Evolutionary conservation across 345 rosid genomes (phyloP).

Genomic region (Syzygium aromaticum): DNA sequence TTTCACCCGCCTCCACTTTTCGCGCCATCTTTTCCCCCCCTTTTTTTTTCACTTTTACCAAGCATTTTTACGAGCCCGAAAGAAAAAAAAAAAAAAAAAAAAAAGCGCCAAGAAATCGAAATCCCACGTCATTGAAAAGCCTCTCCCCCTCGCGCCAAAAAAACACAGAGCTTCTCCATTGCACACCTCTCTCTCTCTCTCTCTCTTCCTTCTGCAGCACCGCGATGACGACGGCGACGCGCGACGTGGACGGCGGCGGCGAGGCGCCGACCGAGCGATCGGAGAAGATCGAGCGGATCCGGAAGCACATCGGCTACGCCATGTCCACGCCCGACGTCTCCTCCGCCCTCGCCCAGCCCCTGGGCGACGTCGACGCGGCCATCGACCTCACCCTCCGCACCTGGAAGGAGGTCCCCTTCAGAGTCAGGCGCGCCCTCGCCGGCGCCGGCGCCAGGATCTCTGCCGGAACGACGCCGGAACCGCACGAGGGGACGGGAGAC

Average conservation of each 20-base stretch:
- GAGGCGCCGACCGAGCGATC: neutral
- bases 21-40: neutral
- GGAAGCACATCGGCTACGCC: neutral
- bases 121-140: neutral
- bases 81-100: neutral
- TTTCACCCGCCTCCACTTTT: neutral
- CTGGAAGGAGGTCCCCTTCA: neutral
- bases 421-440: conserved; percentile 14
- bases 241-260: neutral
- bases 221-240: neutral
- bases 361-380: neutral
- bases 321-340: neutral
- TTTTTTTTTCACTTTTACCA: neutral
- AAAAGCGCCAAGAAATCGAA: neutral
- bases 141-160: neutral
- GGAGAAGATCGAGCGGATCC: neutral
- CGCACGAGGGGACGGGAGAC: neutral
- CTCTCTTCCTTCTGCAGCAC: neutral
- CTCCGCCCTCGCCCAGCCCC: neutral
- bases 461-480: conserved; percentile 1
- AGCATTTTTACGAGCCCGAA: neutral
- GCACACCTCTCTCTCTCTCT: neutral
- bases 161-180: neutral
- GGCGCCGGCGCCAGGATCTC: conserved; percentile 31
- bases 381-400: neutral